Base-by-base conservation (phyloP, 2,329 filamentous ascomycete genomes). In the Colletotrichum sp. region DNA sequence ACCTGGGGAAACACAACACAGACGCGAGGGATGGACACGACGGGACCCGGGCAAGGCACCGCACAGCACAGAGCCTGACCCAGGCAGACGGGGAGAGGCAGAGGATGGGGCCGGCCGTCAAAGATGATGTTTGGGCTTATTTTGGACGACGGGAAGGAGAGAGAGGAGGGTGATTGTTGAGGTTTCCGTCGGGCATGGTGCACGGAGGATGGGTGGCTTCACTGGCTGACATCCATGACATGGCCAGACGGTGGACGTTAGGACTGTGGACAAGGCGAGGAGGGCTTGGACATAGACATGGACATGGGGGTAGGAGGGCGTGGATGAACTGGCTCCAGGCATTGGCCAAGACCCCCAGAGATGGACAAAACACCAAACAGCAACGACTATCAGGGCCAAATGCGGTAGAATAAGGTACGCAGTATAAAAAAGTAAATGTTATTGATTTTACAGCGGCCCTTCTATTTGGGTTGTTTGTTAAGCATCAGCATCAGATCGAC, bases 111-210 rank as follows among this genome's bases (percentile, higher is more conserved):
- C 70, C 70, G 64, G 70, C 55, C 57, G 64, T 64, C 55, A 48
- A 57, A 36, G 61, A 63, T 52, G 70, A 21, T 72, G 73, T 73
- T 67, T 75, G 57, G 73, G 28, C 63, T 72, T 73, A 75, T 73
- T 73, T 72, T 75, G 48, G 73, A 73, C 70, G 70, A 73, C 70
- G 43, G 32, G 34, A 34, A 48, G 39, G 39, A 48, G 39, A 43
- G 39, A 43, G 39, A 48, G 39, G 39, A 48, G 18, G 63, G 64
- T 68, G 68, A 68, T 60, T 68, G 73, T 75, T 68, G 73, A 75
- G 73, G 64, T 48, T 67, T 63, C 36, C 57, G 18, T 30, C 69
- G 69, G 52, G 65, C 61, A 43, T 64, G 39, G 60, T 26, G 64
- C 69, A 72, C 32, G 59, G 43, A 34, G 28, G 28, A 39, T 55